Conservation (phyloP, 129 eudicot species). For the Flaveria robusta region DNA sequence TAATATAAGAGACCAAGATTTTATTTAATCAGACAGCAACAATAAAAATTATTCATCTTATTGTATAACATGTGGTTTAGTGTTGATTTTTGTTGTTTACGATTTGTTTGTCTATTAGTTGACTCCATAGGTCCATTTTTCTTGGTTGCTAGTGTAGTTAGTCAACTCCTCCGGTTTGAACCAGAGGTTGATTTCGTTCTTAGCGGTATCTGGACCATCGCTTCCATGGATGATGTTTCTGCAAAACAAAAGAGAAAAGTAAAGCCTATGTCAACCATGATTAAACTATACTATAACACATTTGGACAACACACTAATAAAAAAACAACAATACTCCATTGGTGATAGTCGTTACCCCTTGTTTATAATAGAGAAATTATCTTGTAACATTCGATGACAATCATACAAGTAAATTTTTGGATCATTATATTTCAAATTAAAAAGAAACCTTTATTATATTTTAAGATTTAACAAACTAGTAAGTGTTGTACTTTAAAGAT, state of each 20-base stretch:
- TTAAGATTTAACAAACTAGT: too few relatives aligned
- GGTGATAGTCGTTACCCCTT: too few relatives aligned
- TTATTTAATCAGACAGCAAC: not conserved
- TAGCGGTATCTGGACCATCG: conserved; percentile 99
- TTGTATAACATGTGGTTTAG: not conserved
- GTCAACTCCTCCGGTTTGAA: conserved; percentile 93
- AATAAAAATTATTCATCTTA: not conserved
- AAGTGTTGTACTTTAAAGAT: too few relatives aligned
- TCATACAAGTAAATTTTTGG: too few relatives aligned
- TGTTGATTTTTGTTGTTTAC: not conserved
- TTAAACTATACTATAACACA: not conserved
- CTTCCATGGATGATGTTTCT: conserved; percentile 98
- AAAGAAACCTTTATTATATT: too few relatives aligned
- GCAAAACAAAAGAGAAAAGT: conserved; percentile 5
- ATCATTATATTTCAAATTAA: too few relatives aligned
- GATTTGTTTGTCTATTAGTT: conserved; percentile 42
- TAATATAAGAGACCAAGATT: not conserved
- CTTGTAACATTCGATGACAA: too few relatives aligned
- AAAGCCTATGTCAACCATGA: not conserved
- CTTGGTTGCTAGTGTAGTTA: conserved; percentile 73
- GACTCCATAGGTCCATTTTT: conserved; percentile 86
- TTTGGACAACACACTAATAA: too few relatives aligned
- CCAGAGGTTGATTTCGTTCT: conserved; percentile 91
- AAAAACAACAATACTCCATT: too few relatives aligned
- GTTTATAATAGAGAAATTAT: too few relatives aligned